A percentile compares a stretch with the other conserved stretches of the same genome.
Conservation (phyloP, 495 filamentous ascomycete genomes). For the Lasiosphaeria miniovina region DNA sequence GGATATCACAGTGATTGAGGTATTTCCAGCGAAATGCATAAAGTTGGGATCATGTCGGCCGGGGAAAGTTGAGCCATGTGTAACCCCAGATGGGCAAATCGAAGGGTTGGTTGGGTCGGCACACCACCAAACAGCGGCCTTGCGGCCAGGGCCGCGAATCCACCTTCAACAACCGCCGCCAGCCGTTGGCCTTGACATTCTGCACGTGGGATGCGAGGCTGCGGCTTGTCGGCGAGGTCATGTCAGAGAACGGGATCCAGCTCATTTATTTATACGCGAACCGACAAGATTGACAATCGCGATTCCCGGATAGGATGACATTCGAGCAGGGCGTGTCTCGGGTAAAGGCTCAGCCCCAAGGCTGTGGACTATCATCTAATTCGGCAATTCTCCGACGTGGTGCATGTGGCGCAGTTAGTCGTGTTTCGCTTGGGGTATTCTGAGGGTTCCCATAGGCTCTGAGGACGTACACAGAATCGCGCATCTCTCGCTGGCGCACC, state of each 20-base stretch:
- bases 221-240: not conserved
- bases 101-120: not conserved
- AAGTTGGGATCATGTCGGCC: no score
- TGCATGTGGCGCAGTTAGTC: not conserved
- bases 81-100: not conserved
- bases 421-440: not conserved
- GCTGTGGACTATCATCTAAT: not conserved
- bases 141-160: not conserved
- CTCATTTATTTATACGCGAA: not conserved
- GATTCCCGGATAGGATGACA: not conserved
- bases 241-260: not conserved
- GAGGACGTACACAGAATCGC: not conserved
- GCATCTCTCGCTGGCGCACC: slow-evolving; percentile 4
- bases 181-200: not conserved
- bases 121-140: not conserved
- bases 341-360: not conserved
- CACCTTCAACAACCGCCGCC: not conserved
- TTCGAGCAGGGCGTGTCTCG: not conserved
- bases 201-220: not conserved
- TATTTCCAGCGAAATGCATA: no score
- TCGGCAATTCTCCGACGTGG: not conserved
- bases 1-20: no score
- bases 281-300: not conserved
- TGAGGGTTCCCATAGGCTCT: not conserved
- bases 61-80: not conserved